Evolutionary conservation across 2,329 filamentous ascomycete species (phyloP).

Genomic region (Aspergillus fischeri): DNA sequence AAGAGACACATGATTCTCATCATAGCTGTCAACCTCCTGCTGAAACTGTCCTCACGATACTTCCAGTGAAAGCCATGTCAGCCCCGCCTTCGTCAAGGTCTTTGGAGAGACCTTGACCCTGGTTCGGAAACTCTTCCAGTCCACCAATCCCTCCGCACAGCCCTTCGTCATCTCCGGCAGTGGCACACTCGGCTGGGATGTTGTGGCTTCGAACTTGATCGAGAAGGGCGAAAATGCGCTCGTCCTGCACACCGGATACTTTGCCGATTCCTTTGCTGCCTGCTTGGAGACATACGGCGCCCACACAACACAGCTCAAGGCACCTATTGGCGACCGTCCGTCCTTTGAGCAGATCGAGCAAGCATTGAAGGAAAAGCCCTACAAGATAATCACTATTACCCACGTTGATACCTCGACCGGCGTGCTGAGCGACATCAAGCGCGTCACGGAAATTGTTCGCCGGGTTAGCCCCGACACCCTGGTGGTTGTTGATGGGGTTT

Average conservation of each 20-base stretch:
- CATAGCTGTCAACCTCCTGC: background rate
- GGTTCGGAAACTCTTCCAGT: conserved; percentile 92
- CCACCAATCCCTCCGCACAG: conserved; percentile 73
- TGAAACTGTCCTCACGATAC: background rate
- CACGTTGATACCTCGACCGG: conserved; percentile 98
- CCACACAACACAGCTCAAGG: conserved; percentile 83
- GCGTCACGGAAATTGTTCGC: conserved; percentile 76
- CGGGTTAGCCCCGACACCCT: conserved; percentile 86
- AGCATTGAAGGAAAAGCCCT: conserved; percentile 82
- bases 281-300: conserved; percentile 89
- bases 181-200: conserved; percentile 93
- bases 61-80: conserved; percentile 85
- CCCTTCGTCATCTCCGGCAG: conserved; percentile 92
- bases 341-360: conserved; percentile 83
- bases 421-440: conserved; percentile 85
- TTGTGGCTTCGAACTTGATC: conserved; percentile 88
- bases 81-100: conserved; percentile 77
- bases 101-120: conserved; percentile 88
- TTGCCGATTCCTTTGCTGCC: conserved; percentile 89
- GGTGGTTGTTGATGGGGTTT: conserved; percentile 91
- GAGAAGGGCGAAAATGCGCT: conserved; percentile 87
- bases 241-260: conserved; percentile 95
- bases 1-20: background rate
- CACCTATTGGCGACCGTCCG: conserved; percentile 80
- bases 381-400: conserved; percentile 91